phyloP scores from a whole-genome alignment of 2,329 filamentous ascomycete genomes.

The Hypocrella siamensis region DNA sequence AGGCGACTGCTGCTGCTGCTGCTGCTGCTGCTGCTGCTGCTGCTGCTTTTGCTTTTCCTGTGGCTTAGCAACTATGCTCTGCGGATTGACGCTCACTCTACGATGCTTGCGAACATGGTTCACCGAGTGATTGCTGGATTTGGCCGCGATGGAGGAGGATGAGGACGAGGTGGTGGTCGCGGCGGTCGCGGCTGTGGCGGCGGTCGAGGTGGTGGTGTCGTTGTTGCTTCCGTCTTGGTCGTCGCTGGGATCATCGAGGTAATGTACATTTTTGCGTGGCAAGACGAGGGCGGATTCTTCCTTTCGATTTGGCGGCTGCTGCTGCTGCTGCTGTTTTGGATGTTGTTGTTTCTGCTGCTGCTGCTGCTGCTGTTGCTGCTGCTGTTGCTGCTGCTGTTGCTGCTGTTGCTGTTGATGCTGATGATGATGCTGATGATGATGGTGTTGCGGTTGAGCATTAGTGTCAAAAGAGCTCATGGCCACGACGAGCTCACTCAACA shows the following conservation, averaged over 20 bases:
- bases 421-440: background rate
- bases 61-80: too few species aligned
- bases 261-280: conserved; percentile 31
- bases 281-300: conserved; percentile 5
- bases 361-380: conserved; percentile 6
- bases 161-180: conserved; percentile 20
- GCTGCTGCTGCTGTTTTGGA: background rate
- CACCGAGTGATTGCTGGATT: too few species aligned
- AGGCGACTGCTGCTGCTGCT: background rate
- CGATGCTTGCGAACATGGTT: conserved; percentile 22
- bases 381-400: conserved; percentile 6
- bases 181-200: conserved; percentile 14
- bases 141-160: too few species aligned
- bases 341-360: conserved; percentile 7
- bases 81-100: conserved; percentile 21
- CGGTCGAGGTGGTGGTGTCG: background rate
- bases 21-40: too few species aligned
- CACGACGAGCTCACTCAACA: conserved; percentile 46
- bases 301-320: background rate
- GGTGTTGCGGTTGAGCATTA: conserved; percentile 11
- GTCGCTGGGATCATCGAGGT: conserved; percentile 13
- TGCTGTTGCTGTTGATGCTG: too few species aligned
- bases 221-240: background rate
- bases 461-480: conserved; percentile 41
- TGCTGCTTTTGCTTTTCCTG: too few species aligned